These are phyloP conservation scores for Spirogloea muscicola DNA, from an alignment of 139 green algal species.

Conservation along the genomic window DNA sequence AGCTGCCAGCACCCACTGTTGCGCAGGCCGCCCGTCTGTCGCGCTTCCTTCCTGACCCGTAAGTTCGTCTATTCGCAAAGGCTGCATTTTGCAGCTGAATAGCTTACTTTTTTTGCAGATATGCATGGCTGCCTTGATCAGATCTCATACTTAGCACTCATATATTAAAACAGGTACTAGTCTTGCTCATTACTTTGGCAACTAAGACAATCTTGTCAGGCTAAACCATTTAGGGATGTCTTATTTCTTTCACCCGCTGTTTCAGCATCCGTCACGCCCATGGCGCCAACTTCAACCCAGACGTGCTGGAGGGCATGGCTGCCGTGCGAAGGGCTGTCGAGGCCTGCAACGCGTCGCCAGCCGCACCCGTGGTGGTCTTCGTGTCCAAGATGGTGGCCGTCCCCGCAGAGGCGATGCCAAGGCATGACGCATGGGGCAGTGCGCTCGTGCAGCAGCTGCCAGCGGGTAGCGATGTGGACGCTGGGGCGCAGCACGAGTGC, in stretches of 20 bases:
- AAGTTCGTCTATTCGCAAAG: no score
- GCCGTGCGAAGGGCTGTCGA: slow-evolving; percentile 10
- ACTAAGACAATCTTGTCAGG: no score
- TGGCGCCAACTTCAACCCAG: neutral
- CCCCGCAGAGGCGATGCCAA: slow-evolving; percentile 17
- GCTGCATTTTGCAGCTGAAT: neutral
- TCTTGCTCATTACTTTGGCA: no score
- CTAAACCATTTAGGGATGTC: no score
- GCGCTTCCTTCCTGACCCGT: slow-evolving; percentile 27
- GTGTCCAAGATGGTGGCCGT: slow-evolving; percentile 73
- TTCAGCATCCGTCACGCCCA: no score
- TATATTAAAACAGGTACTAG: no score
- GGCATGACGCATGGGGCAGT: neutral
- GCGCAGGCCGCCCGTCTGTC: slow-evolving; percentile 15
- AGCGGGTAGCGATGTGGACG: neutral
- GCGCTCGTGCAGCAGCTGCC: neutral
- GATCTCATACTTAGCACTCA: no score
- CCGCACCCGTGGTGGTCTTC: slow-evolving; percentile 75
- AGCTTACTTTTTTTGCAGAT: neutral
- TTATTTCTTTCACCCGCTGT: no score
- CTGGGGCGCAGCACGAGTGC: neutral
- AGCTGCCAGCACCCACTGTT: slow-evolving; percentile 61
- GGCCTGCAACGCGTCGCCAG: slow-evolving; percentile 41
- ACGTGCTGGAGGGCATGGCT: neutral
- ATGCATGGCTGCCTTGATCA: no score